phyloP scores from a whole-genome alignment of 257 asterid genomes.

The Salvia hispanica region DNA sequence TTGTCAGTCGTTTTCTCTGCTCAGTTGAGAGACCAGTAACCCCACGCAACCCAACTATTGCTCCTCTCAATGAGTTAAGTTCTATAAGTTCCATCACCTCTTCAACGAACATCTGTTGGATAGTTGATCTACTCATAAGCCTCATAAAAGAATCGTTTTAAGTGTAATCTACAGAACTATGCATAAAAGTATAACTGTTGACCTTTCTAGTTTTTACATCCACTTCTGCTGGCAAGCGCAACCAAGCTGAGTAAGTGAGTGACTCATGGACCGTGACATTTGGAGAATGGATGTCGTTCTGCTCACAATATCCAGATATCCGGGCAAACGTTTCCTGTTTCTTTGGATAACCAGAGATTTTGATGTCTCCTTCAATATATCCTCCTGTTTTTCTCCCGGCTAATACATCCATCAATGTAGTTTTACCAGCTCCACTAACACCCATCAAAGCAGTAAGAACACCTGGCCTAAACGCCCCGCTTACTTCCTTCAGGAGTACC shows the following conservation, averaged over 20 bases:
- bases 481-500: constrained; percentile 47
- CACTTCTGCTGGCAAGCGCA: constrained; percentile 49
- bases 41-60: constrained; percentile 60
- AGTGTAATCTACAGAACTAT: not conserved
- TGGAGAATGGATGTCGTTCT: constrained; percentile 62
- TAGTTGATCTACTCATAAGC: too few species aligned
- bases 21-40: constrained; percentile 58
- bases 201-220: constrained; percentile 51
- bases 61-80: constrained; percentile 44
- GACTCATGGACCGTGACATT: constrained; percentile 54
- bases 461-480: constrained; percentile 58
- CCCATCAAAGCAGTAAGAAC: constrained; percentile 67
- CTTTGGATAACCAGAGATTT: constrained; percentile 56
- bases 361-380: constrained; percentile 53
- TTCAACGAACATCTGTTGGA: constrained; percentile 50
- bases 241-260: constrained; percentile 53
- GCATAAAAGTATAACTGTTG: not conserved
- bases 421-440: constrained; percentile 68
- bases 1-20: constrained; percentile 61
- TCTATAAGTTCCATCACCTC: constrained; percentile 71
- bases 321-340: constrained; percentile 58
- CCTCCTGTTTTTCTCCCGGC: constrained; percentile 64
- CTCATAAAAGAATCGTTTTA: not conserved
- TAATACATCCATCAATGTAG: constrained; percentile 60
- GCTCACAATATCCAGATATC: constrained; percentile 60